These are phyloP conservation scores for Phaeotremella skinneri DNA, from an alignment of 768 basidiomycete genomes.

Conservation along the genomic window DNA sequence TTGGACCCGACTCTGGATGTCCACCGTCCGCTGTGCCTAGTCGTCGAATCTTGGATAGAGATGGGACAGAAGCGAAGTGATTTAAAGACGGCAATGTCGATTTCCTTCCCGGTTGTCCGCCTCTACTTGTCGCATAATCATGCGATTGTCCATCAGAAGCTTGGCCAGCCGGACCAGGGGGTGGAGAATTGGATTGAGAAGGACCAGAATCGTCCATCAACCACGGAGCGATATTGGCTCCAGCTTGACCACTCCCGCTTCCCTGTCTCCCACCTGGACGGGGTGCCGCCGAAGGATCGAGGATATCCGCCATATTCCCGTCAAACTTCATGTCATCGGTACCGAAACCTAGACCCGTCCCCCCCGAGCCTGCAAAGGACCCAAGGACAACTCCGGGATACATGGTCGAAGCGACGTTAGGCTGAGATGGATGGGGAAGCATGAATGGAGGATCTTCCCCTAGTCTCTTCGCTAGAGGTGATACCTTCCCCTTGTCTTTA, in stretches of 20 bases:
- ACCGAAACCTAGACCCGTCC: slow-evolving; percentile 15
- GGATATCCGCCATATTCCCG: slow-evolving; percentile 39
- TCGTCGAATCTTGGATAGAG: slow-evolving; percentile 31
- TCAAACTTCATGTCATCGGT: slow-evolving; percentile 25
- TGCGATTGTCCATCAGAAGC: not conserved
- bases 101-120: not conserved
- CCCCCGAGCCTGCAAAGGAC: slow-evolving; percentile 22
- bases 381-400: slow-evolving; percentile 43
- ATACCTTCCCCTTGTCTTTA: slow-evolving; percentile 10
- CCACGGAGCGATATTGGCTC: slow-evolving; percentile 50
- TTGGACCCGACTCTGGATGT: not conserved
- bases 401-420: slow-evolving; percentile 10
- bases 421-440: slow-evolving; percentile 23
- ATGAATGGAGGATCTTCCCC: slow-evolving; percentile 38
- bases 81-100: slow-evolving; percentile 9
- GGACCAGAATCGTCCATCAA: slow-evolving; percentile 37
- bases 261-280: slow-evolving; percentile 17
- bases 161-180: not conserved
- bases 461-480: slow-evolving; percentile 29
- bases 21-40: slow-evolving; percentile 14
- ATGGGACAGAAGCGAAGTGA: slow-evolving; percentile 32
- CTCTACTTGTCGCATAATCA: not conserved
- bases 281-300: slow-evolving; percentile 27
- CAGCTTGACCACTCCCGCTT: slow-evolving; percentile 27
- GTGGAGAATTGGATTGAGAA: not conserved